phyloP scores from a whole-genome alignment of 768 basidiomycete genomes.

The Chlorophyllum brunneum region DNA sequence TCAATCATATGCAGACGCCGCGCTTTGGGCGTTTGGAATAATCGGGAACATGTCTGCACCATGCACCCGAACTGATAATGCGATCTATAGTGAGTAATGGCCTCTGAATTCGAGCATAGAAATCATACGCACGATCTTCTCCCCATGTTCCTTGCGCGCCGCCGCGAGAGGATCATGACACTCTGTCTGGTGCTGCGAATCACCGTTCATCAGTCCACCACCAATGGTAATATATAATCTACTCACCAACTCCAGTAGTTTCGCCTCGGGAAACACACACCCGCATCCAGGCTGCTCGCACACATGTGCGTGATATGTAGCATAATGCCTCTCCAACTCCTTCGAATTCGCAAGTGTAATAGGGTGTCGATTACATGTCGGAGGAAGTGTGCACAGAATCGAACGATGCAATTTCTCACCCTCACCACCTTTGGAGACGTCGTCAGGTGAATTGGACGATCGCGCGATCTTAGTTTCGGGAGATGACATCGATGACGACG shows the following conservation, averaged over 20 bases:
- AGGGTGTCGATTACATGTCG: conserved; percentile 70
- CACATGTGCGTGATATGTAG: conserved; percentile 79
- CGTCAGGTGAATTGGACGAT: conserved; percentile 16
- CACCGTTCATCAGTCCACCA: conserved; percentile 1
- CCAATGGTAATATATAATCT: conserved; percentile 3
- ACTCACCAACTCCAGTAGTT: conserved; percentile 76
- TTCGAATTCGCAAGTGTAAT: conserved; percentile 61
- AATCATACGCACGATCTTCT: conserved; percentile 67
- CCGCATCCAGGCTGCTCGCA: conserved; percentile 68
- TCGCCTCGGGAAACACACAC: conserved; percentile 82
- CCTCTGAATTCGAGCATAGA: conserved; percentile 7
- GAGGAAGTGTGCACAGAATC: conserved; percentile 67
- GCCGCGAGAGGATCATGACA: conserved; percentile 86
- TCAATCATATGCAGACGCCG: conserved; percentile 80
- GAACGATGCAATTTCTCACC: neutral
- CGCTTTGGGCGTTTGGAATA: conserved; percentile 70
- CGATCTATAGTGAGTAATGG: conserved; percentile 6
- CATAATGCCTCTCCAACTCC: conserved; percentile 82
- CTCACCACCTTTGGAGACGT: neutral
- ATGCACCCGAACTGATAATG: conserved; percentile 73
- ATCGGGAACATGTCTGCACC: conserved; percentile 50
- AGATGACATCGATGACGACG: conserved; percentile 13
- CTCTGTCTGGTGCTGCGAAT: conserved; percentile 71
- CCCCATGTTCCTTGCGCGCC: conserved; percentile 71
- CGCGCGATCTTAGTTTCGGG: conserved; percentile 19